Base-by-base conservation (phyloP, 352 stramenopile genomes). In the Globisporangium cylindrosporum region DNA sequence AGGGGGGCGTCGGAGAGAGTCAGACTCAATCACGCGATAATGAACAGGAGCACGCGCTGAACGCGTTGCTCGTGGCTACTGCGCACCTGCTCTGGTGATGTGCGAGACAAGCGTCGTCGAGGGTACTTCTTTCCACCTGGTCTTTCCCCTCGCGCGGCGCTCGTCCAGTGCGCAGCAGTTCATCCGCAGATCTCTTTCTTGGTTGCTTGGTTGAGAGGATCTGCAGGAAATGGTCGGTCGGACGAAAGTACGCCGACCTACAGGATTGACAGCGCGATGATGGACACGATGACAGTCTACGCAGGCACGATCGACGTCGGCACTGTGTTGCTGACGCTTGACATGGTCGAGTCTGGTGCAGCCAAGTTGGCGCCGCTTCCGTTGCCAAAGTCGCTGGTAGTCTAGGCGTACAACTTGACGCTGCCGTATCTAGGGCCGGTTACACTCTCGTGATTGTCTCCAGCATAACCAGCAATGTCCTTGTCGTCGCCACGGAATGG, bases 71-170 rank as follows among this genome's bases (percentile, higher is more conserved):
- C 43, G 43, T 51, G 15, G 43, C 43, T 62, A 25, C 62, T 58
- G 27, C 43, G 22, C 60, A 66, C 60, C 9, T 51, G 43, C 43
- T 22, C 18, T 22, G 29, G 60, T 49, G 43, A 10, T 27, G 18
- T 55, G 38, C 49, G 51, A 59, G 51, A 38, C 62, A 22, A 27
- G 51, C 62, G 29, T 18, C 27, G 62, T 22, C 18, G 41, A 66
- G 60, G 60, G 25, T 66, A 66, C 60, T 66, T 66, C 60, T 66
- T 66, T 66, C 60, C 60, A 57, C 43, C 60, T 66, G 62, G 62
- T 62, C 54, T 68, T 68, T 68, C 62, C 34, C 38, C 62, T 51
- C 38, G n/a, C 43, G 53, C 51, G 29, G 7, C 49, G 20, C 7
- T 12, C 46, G 60, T 36, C 60, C 60, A 66, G 29, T 61, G 55